These are phyloP conservation scores for Prillingera fragicola DNA, from an alignment of 1,284 basidiomycete genomes.

Conservation along the genomic window DNA sequence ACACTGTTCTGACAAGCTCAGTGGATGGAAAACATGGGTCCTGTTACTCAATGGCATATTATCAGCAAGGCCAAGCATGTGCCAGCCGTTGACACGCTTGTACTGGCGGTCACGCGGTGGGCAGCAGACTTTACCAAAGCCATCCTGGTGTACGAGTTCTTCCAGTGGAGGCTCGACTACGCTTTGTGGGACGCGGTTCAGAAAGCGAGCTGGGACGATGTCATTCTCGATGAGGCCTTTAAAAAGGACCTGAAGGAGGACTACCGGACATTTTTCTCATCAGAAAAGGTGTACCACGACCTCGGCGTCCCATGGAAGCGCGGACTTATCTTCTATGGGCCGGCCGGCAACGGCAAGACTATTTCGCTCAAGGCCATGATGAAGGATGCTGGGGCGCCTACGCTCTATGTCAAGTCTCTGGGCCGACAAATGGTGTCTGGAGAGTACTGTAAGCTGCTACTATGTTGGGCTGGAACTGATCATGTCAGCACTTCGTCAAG, in stretches of 20 bases:
- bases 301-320: slow-evolving; percentile 73
- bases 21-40: slow-evolving; percentile 21
- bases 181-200: slow-evolving; percentile 64
- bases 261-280: slow-evolving; percentile 68
- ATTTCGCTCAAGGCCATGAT: slow-evolving; percentile 63
- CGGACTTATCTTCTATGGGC: slow-evolving; percentile 44
- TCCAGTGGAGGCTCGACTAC: slow-evolving; percentile 61
- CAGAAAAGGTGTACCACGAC: slow-evolving; percentile 63
- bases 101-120: slow-evolving; percentile 56
- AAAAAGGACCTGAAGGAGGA: slow-evolving; percentile 65
- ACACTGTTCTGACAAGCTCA: slow-evolving; percentile 3
- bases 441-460: no score
- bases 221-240: slow-evolving; percentile 66
- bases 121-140: slow-evolving; percentile 58
- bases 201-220: slow-evolving; percentile 51
- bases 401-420: slow-evolving; percentile 65
- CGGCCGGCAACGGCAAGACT: slow-evolving; percentile 71
- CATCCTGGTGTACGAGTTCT: slow-evolving; percentile 68
- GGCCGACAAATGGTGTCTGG: neutral
- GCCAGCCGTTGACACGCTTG: slow-evolving; percentile 53
- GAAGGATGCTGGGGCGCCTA: slow-evolving; percentile 49
- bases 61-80: slow-evolving; percentile 55
- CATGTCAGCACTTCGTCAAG: slow-evolving; percentile 16
- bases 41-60: slow-evolving; percentile 28
- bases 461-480: no score